Evolutionary conservation across 208 protist genomes (phyloP).

Genomic region (Leishmania martiniquensis): DNA sequence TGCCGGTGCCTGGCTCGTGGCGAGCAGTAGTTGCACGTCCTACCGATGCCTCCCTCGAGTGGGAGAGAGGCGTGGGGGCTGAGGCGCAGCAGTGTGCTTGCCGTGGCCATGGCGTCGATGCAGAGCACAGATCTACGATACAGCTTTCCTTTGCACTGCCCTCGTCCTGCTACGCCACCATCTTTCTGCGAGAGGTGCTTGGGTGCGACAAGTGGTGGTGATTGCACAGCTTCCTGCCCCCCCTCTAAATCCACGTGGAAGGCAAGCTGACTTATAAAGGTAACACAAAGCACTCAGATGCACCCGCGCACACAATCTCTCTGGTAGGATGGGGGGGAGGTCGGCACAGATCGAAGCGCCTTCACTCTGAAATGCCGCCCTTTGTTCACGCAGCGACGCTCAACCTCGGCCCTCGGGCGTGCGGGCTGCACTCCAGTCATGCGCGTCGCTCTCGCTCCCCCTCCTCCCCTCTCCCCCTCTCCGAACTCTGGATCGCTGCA

Average conservation of each 20-base stretch:
- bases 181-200: slow-evolving; percentile 79
- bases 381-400: neutral
- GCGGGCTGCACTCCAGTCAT: neutral
- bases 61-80: neutral
- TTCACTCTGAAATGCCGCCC: neutral
- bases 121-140: slow-evolving; percentile 4
- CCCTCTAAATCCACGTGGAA: neutral
- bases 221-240: neutral
- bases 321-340: neutral
- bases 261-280: neutral
- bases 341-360: neutral
- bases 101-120: slow-evolving; percentile 3
- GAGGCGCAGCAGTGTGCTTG: neutral
- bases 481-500: neutral
- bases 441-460: neutral
- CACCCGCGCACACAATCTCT: neutral
- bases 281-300: neutral
- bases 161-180: slow-evolving; percentile 84
- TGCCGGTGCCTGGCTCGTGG: slow-evolving; percentile 64
- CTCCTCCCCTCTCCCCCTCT: neutral
- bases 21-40: slow-evolving; percentile 51
- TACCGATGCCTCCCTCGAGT: slow-evolving; percentile 6
- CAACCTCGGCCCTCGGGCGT: neutral
- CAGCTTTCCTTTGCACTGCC: slow-evolving; percentile 66
- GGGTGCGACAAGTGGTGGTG: slow-evolving; percentile 71